phyloP scores from a whole-genome alignment of 257 asterid species.

The Voacanga thouarsii region DNA sequence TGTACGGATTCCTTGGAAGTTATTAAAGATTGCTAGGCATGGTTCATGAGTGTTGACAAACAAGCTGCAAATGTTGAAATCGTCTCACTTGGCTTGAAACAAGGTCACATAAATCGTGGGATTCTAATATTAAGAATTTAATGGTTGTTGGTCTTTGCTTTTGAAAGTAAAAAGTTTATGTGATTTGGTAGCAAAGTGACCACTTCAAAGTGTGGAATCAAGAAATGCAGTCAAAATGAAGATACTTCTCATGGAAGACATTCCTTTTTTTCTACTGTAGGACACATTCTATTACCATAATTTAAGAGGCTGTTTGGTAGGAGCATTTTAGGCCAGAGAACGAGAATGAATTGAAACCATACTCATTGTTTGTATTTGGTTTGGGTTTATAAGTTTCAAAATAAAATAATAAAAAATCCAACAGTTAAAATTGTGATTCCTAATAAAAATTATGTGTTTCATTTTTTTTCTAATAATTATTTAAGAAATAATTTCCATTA shows the following conservation, averaged over 20 bases:
- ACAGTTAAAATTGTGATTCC: too few species aligned
- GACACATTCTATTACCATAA: not conserved
- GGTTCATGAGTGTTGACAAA: slow-evolving; percentile 1
- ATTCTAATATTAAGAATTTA: not conserved
- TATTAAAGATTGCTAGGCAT: not conserved
- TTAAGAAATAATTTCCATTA: too few species aligned
- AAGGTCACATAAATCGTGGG: not conserved
- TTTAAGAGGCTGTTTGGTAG: too few species aligned
- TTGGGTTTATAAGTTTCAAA: too few species aligned
- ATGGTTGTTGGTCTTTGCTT: not conserved
- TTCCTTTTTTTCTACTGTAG: not conserved
- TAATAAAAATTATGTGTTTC: too few species aligned
- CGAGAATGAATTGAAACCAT: too few species aligned
- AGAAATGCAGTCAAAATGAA: not conserved
- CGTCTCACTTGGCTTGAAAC: not conserved
- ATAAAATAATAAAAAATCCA: too few species aligned
- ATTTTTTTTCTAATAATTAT: too few species aligned
- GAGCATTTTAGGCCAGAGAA: too few species aligned
- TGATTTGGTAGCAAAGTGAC: not conserved
- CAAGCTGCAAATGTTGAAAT: not conserved
- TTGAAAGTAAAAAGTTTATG: not conserved
- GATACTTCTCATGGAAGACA: not conserved
- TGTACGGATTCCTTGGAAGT: too few species aligned
- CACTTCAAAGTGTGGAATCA: not conserved
- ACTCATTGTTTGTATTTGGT: too few species aligned